A percentile compares a stretch with the other conserved stretches of the same genome.
Evolutionary conservation across 2,329 filamentous ascomycete species (phyloP).

Genomic region (Ascosphaera acerosa): DNA sequence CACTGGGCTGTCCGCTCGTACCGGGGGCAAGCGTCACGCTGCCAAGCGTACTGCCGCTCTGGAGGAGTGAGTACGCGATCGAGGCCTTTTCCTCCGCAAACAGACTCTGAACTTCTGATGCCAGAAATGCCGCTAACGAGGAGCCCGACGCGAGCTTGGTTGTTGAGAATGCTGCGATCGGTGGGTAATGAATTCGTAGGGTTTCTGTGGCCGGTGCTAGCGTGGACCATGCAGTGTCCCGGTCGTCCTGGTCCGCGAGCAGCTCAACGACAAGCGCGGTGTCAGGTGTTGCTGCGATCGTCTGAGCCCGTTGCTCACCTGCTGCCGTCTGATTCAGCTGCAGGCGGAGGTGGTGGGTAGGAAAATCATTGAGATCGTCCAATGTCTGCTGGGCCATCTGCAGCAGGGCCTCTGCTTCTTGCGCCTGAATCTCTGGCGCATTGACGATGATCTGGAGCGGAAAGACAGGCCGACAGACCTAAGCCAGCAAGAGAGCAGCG

Average conservation of each 20-base stretch:
- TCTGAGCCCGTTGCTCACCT: slow-evolving; percentile 4
- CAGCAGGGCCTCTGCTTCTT: slow-evolving; percentile 47
- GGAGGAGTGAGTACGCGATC: slow-evolving; percentile 47
- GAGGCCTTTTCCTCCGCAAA: slow-evolving; percentile 78
- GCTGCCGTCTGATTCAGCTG: slow-evolving; percentile 26
- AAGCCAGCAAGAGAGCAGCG: slow-evolving; percentile 4
- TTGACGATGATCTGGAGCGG: slow-evolving; percentile 61
- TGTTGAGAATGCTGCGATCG: slow-evolving; percentile 34
- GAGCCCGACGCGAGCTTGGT: slow-evolving; percentile 44
- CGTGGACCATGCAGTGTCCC: slow-evolving; percentile 27
- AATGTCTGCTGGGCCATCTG: slow-evolving; percentile 64
- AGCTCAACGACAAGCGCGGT: slow-evolving; percentile 47
- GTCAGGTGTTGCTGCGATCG: slow-evolving; percentile 3
- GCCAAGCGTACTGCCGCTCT: too few species aligned
- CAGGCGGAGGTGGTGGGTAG: slow-evolving; percentile 56
- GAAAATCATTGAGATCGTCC: slow-evolving; percentile 67
- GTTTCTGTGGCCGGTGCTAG: slow-evolving; percentile 44
- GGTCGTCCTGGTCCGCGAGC: slow-evolving; percentile 26
- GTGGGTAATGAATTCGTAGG: slow-evolving; percentile 53
- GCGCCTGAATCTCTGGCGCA: slow-evolving; percentile 35
- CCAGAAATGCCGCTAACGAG: slow-evolving; percentile 49
- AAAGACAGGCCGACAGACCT: slow-evolving; percentile 76
- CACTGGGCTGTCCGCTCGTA: slow-evolving; percentile 21
- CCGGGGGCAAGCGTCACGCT: slow-evolving; percentile 7
- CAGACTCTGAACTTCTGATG: slow-evolving; percentile 46